These are phyloP conservation scores for Celoporthe dispersa DNA, from an alignment of 2,329 filamentous ascomycete genomes.

Conservation along the genomic window DNA sequence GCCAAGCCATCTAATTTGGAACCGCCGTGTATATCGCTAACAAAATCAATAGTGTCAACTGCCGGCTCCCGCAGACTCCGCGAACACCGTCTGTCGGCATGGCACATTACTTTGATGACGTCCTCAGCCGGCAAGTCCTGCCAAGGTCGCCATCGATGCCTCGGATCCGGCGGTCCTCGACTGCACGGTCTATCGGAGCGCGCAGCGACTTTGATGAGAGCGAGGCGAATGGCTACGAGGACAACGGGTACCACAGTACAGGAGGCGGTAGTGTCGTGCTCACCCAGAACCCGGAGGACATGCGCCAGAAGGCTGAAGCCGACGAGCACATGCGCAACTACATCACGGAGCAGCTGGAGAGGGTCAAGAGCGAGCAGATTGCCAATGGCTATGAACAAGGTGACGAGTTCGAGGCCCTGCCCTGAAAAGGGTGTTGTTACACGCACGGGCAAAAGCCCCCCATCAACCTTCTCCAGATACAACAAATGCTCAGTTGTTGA, in stretches of 20 bases:
- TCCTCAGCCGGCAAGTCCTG: constrained; percentile 65
- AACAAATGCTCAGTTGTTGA: not conserved
- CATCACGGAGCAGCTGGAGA: constrained; percentile 78
- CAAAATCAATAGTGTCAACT: constrained; percentile 67
- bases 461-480: not conserved
- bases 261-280: constrained; percentile 50
- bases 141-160: constrained; percentile 48
- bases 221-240: constrained; percentile 49
- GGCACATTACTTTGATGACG: constrained; percentile 94
- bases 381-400: constrained; percentile 44
- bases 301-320: constrained; percentile 56
- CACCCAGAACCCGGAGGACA: constrained; percentile 57
- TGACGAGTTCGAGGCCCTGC: constrained; percentile 54
- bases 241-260: constrained; percentile 43
- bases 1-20: not conserved
- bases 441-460: not conserved
- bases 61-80: constrained; percentile 90
- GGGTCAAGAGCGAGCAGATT: constrained; percentile 64
- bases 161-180: constrained; percentile 76
- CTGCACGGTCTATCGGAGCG: constrained; percentile 79
- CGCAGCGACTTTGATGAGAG: constrained; percentile 75
- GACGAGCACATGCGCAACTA: constrained; percentile 79
- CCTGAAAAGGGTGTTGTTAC: not conserved
- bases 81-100: constrained; percentile 83
- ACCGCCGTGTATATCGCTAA: constrained; percentile 44